A percentile compares a stretch with the other conserved stretches of the same genome.
Conservation (phyloP, 2,329 filamentous ascomycete species). For the Lithohypha guttulata region DNA sequence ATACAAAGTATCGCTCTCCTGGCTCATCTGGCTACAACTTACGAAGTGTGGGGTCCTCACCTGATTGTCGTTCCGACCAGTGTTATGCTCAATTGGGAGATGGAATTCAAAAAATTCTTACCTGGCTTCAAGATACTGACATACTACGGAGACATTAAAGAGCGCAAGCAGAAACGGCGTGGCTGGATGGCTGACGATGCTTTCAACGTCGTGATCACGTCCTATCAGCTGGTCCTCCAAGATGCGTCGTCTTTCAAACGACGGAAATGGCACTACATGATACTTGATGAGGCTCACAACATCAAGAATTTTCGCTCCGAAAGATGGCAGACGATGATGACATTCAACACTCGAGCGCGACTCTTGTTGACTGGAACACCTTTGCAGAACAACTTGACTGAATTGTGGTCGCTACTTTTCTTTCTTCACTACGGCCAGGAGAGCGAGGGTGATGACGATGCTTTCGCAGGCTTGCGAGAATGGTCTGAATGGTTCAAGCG, state of each 20-base stretch:
- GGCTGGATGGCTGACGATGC: slow-evolving; percentile 89
- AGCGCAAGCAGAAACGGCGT: slow-evolving; percentile 78
- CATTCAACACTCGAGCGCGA: slow-evolving; percentile 80
- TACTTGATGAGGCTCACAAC: slow-evolving; percentile 96
- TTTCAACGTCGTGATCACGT: slow-evolving; percentile 97
- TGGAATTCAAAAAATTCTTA: slow-evolving; percentile 98
- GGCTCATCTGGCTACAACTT: slow-evolving; percentile 80
- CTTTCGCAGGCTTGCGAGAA: slow-evolving; percentile 88
- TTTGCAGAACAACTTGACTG: slow-evolving; percentile 90
- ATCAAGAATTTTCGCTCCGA: slow-evolving; percentile 99
- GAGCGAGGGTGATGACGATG: slow-evolving; percentile 65
- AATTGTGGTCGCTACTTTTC: slow-evolving; percentile 92
- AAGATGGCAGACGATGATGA: slow-evolving; percentile 88
- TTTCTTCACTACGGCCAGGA: slow-evolving; percentile 84
- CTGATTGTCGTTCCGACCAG: slow-evolving; percentile 93
- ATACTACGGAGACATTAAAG: slow-evolving; percentile 90
- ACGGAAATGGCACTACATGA: slow-evolving; percentile 92
- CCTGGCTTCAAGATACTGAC: slow-evolving; percentile 96
- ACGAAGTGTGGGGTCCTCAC: slow-evolving; percentile 91
- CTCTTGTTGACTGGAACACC: slow-evolving; percentile 88
- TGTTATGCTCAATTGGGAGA: slow-evolving; percentile 99
- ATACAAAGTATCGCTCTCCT: slow-evolving; percentile 94
- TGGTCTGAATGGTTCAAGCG: slow-evolving; percentile 95
- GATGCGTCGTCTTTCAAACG: slow-evolving; percentile 91
- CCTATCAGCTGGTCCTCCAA: slow-evolving; percentile 89